Conservation (phyloP, 2,329 filamentous ascomycete species). For the Xylaria sp. region DNA sequence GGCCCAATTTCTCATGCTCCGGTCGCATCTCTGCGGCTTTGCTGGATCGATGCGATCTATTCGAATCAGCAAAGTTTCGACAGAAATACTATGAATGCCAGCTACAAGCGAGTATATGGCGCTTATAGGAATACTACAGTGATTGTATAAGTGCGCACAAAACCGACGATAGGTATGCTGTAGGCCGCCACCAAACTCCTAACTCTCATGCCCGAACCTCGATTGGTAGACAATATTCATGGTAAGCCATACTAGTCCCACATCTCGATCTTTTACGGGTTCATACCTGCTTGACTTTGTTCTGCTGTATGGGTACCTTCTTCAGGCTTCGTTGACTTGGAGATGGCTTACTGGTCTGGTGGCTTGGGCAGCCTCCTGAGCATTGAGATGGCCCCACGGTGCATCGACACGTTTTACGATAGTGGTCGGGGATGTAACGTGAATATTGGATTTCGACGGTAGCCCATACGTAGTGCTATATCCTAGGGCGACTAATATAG, state of each 20-base stretch:
- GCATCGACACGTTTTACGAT: conserved; percentile 20
- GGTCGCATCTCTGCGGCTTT: not conserved
- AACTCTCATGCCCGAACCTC: not conserved
- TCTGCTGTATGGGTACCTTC: not conserved
- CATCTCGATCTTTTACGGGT: not conserved
- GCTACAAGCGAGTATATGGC: not conserved
- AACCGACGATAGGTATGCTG: conserved; percentile 5
- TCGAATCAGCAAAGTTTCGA: not conserved
- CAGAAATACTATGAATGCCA: not conserved
- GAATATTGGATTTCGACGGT: not conserved
- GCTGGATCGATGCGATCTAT: not conserved
- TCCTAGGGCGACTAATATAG: not conserved
- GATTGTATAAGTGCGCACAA: conserved; percentile 2
- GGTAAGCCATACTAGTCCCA: conserved; percentile 7
- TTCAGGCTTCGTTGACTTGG: conserved; percentile 2
- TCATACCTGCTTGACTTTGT: conserved; percentile 1
- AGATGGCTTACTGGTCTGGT: conserved; percentile 7
- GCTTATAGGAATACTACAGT: conserved; percentile 2
- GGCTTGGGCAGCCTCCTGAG: conserved; percentile 10
- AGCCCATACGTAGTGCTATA: not conserved
- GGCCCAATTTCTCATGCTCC: conserved; percentile 9
- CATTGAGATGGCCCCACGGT: conserved; percentile 5
- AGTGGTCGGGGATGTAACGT: not conserved
- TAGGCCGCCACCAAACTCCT: not conserved
- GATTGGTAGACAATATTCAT: conserved; percentile 4